These are phyloP conservation scores for Ambispora gerdemannii DNA, from an alignment of 192 early-diverging fungal species.

Conservation along the genomic window DNA sequence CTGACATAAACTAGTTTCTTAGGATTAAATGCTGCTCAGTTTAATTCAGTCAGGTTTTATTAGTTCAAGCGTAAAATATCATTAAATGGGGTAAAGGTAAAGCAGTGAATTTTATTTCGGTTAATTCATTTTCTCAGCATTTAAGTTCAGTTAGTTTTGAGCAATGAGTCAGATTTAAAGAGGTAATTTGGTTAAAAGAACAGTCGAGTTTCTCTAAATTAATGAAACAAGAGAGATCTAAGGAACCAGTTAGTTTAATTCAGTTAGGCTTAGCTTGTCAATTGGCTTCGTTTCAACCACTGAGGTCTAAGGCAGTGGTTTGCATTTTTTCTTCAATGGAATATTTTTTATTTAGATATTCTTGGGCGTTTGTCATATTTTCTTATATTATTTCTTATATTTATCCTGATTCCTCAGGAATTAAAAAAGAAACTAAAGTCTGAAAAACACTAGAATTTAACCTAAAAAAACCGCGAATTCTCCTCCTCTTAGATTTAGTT, in stretches of 20 bases:
- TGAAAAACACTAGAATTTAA: too few species aligned
- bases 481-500: not conserved
- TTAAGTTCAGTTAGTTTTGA: not conserved
- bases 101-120: not conserved
- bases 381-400: conserved; percentile 2
- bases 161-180: not conserved
- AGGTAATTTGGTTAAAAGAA: not conserved
- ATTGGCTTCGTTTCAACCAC: not conserved
- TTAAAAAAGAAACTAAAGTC: conserved; percentile 6
- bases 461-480: not conserved
- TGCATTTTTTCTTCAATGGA: not conserved
- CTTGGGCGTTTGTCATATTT: not conserved
- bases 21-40: too few species aligned
- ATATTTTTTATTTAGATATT: conserved; percentile 1
- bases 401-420: not conserved
- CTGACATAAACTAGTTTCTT: conserved; percentile 1
- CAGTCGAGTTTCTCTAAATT: not conserved
- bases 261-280: not conserved
- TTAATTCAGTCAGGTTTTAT: too few species aligned
- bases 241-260: not conserved
- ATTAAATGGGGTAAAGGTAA: too few species aligned
- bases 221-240: not conserved
- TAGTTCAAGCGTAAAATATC: too few species aligned
- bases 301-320: not conserved
- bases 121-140: not conserved